Evolutionary conservation across 2,329 filamentous ascomycete species (phyloP).

Genomic region (Calonectria montana): DNA sequence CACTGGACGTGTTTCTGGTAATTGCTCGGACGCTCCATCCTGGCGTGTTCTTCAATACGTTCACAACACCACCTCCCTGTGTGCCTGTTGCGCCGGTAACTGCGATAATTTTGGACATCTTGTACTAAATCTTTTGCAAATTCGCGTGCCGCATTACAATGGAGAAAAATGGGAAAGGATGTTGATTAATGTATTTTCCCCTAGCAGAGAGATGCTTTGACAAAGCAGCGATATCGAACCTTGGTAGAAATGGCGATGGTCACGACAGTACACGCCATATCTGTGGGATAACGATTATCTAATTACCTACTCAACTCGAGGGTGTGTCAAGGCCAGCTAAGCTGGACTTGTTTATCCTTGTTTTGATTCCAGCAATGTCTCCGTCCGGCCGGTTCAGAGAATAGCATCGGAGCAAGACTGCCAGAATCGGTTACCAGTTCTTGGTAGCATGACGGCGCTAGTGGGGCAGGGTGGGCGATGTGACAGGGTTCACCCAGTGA

Average conservation of each 20-base stretch:
- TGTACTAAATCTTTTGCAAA: neutral
- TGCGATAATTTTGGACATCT: slow-evolving; percentile 17
- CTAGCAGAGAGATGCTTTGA: neutral
- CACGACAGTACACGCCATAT: neutral
- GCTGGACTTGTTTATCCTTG: neutral
- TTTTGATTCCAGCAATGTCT: neutral
- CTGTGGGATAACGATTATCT: neutral
- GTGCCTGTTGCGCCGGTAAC: slow-evolving; percentile 10
- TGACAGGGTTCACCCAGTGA: neutral
- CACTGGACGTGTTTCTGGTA: slow-evolving; percentile 10
- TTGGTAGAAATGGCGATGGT: neutral
- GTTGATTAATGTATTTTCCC: neutral
- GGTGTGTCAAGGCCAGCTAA: neutral
- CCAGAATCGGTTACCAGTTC: neutral
- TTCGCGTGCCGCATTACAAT: neutral
- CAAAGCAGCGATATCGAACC: neutral
- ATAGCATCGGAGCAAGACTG: neutral
- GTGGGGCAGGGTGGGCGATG: neutral
- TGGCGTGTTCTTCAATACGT: slow-evolving; percentile 9
- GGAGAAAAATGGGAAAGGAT: too few species aligned
- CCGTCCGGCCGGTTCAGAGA: neutral
- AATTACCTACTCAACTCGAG: neutral
- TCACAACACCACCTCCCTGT: slow-evolving; percentile 17
- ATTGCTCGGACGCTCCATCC: slow-evolving; percentile 15
- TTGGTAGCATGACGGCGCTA: neutral